phyloP scores from a whole-genome alignment of 495 filamentous ascomycete species.

The Penicillium pancosmium region DNA sequence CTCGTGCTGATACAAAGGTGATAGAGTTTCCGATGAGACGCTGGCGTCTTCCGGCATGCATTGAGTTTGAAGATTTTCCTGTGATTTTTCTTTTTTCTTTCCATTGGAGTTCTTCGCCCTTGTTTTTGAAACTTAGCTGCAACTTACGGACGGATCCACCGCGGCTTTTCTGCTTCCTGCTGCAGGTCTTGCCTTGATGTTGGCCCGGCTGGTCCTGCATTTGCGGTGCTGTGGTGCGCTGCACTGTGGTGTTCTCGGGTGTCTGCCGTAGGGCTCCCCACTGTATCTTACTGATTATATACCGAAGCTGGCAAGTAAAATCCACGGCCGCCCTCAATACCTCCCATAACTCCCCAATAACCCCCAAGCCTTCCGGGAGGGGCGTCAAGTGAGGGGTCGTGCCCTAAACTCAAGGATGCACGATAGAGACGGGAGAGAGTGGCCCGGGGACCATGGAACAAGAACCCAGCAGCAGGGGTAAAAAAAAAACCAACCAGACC shows the following conservation, averaged over 20 bases:
- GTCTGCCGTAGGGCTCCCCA: conserved; percentile 3
- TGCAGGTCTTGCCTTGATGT: too few relatives aligned
- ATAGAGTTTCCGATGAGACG: conserved; percentile 18
- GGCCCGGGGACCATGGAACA: conserved; percentile 4
- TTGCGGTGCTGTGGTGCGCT: background rate
- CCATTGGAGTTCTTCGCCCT: conserved; percentile 16
- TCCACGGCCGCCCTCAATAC: too few relatives aligned
- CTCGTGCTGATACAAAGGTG: background rate
- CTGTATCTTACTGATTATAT: conserved; percentile 1
- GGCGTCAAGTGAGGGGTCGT: conserved; percentile 2
- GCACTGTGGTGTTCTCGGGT: background rate
- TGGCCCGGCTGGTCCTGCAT: too few relatives aligned
- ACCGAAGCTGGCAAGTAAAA: background rate
- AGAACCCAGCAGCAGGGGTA: background rate
- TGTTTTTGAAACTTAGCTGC: conserved; percentile 21
- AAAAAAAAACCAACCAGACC: background rate
- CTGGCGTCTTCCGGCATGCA: conserved; percentile 6
- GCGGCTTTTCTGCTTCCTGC: background rate
- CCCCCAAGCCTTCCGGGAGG: background rate
- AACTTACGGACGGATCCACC: conserved; percentile 10
- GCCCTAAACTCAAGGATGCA: background rate
- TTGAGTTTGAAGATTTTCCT: background rate
- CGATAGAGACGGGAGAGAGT: background rate
- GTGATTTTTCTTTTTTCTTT: conserved; percentile 12
- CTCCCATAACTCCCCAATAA: background rate